Evolutionary conservation across 2,329 filamentous ascomycete species (phyloP).

Genomic region (Microcyclosporella mali): DNA sequence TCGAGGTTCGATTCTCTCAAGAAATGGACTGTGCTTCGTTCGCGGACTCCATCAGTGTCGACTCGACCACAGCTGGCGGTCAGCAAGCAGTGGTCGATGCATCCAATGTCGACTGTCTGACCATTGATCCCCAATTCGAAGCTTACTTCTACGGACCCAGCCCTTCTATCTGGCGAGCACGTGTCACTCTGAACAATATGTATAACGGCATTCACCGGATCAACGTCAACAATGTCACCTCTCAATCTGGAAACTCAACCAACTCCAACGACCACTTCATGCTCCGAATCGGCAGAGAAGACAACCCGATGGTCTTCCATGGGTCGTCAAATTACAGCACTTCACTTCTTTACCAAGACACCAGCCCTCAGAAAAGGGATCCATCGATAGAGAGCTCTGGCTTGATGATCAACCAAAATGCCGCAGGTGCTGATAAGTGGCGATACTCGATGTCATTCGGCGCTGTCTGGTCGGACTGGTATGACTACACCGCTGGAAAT

Average conservation of each 20-base stretch:
- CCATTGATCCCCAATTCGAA: constrained; percentile 32
- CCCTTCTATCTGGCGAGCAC: constrained; percentile 50
- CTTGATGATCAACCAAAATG: constrained; percentile 52
- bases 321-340: constrained; percentile 53
- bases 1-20: constrained; percentile 54
- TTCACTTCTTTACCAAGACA: constrained; percentile 43
- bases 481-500: constrained; percentile 49
- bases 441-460: constrained; percentile 59
- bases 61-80: constrained; percentile 48
- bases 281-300: constrained; percentile 51
- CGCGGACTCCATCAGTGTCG: constrained; percentile 44
- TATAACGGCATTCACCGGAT: constrained; percentile 56
- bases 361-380: constrained; percentile 19
- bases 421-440: constrained; percentile 56
- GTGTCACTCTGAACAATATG: constrained; percentile 49
- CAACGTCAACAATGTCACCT: constrained; percentile 50
- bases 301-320: constrained; percentile 57
- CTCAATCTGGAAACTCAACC: constrained; percentile 40
- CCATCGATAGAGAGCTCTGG: constrained; percentile 32
- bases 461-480: constrained; percentile 54
- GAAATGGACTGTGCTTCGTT: constrained; percentile 57
- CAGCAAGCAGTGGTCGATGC: constrained; percentile 40
- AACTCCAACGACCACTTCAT: constrained; percentile 55
- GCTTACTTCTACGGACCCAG: constrained; percentile 47
- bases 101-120: constrained; percentile 42